phyloP scores from a whole-genome alignment of 306 rosid species.

The Erythrophleum fordii region DNA sequence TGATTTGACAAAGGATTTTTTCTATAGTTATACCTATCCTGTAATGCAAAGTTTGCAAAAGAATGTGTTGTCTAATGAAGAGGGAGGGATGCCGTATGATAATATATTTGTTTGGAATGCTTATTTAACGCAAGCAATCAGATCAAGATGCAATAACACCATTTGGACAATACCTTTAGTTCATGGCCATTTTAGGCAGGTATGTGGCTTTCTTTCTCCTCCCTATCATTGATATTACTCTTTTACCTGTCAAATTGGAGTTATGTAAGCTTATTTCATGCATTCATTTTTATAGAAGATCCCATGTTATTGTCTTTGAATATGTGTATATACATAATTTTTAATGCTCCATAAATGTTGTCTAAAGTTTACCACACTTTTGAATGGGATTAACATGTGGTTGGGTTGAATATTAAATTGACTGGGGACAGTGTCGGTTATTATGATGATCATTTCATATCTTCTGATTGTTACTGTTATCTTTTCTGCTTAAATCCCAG shows the following conservation, averaged over 20 bases:
- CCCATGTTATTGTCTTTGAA: not conserved
- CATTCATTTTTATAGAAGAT: not conserved
- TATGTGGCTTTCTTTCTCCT: not conserved
- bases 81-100: constrained; percentile 77
- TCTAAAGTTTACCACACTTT: not conserved
- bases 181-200: constrained; percentile 84
- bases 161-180: constrained; percentile 96
- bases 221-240: not conserved
- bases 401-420: not conserved
- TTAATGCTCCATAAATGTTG: not conserved
- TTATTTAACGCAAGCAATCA: constrained; percentile 79
- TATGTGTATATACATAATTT: not conserved
- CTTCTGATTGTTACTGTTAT: too few relatives aligned
- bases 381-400: not conserved
- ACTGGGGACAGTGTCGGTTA: not conserved
- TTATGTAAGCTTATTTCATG: not conserved
- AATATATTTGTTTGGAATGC: constrained; percentile 98
- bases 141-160: constrained; percentile 90
- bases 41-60: constrained; percentile 94
- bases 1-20: constrained; percentile 96
- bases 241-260: not conserved
- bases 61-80: constrained; percentile 58
- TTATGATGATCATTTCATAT: too few relatives aligned
- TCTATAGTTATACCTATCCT: constrained; percentile 95
- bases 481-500: too few relatives aligned